A percentile compares a stretch with the other conserved stretches of the same genome.
These are phyloP conservation scores for Choanephora cucurbitarum DNA, from an alignment of 371 early-diverging fungal species.

Conservation along the genomic window DNA sequence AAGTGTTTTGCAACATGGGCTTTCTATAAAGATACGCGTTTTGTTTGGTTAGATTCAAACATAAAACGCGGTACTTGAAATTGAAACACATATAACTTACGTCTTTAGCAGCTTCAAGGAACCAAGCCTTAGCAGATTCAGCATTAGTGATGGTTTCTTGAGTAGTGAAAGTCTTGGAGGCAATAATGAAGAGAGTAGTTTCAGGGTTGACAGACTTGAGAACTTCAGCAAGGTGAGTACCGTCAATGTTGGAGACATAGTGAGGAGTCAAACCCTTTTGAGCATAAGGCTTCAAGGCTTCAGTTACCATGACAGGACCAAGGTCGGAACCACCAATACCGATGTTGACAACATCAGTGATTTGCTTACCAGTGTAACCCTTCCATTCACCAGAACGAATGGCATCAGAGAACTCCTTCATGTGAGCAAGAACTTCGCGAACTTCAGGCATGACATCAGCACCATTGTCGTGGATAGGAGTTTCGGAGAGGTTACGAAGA, in stretches of 20 bases:
- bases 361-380: conserved; percentile 93
- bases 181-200: conserved; percentile 96
- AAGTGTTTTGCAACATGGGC: conserved; percentile 97
- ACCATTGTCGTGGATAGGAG: conserved; percentile 82
- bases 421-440: conserved; percentile 91
- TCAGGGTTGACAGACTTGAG: conserved; percentile 88
- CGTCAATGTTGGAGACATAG: conserved; percentile 99
- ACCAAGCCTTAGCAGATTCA: conserved; percentile 92
- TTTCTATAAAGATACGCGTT: conserved; percentile 32
- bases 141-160: conserved; percentile 99
- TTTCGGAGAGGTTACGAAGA: conserved; percentile 86
- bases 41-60: conserved; percentile 8
- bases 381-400: conserved; percentile 91
- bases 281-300: conserved; percentile 94
- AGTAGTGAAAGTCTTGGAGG: conserved; percentile 99
- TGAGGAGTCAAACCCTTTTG: conserved; percentile 78
- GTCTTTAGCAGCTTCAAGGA: conserved; percentile 82
- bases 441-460: conserved; percentile 93
- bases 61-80: conserved; percentile 8
- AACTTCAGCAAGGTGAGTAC: conserved; percentile 93
- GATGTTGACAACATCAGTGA: conserved; percentile 97
- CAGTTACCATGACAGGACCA: conserved; percentile 98
- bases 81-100: conserved; percentile 51
- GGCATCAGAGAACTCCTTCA: conserved; percentile 82
- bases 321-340: conserved; percentile 99